These are phyloP conservation scores for Phaeophleospora eucalypticola DNA, from an alignment of 2,329 filamentous ascomycete genomes.

Conservation along the genomic window DNA sequence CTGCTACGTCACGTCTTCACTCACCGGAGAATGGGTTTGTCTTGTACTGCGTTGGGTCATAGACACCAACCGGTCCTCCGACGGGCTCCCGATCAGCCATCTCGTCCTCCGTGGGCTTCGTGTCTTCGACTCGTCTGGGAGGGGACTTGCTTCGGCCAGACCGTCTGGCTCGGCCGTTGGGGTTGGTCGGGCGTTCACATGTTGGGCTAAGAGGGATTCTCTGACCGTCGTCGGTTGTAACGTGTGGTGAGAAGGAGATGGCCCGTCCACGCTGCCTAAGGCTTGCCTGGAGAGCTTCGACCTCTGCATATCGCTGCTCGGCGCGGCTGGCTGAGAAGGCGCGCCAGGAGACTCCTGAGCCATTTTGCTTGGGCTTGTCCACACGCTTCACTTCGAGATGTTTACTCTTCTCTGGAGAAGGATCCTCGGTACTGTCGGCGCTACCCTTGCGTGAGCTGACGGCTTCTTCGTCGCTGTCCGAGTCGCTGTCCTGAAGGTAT, in stretches of 20 bases:
- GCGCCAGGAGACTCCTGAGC: slow-evolving; percentile 33
- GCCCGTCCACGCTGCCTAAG: slow-evolving; percentile 31
- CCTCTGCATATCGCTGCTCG: slow-evolving; percentile 31
- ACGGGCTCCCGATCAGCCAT: slow-evolving; percentile 23
- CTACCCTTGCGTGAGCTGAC: slow-evolving; percentile 29
- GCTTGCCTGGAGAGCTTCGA: slow-evolving; percentile 32
- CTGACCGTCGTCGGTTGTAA: slow-evolving; percentile 32
- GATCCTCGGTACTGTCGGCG: slow-evolving; percentile 16
- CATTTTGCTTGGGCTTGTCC: slow-evolving; percentile 32
- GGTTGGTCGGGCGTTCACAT: slow-evolving; percentile 13
- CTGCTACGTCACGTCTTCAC: slow-evolving; percentile 7
- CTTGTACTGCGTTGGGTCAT: slow-evolving; percentile 27
- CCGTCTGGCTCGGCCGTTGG: slow-evolving; percentile 15
- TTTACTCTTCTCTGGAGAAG: slow-evolving; percentile 8
- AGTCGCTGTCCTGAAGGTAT: slow-evolving; percentile 33
- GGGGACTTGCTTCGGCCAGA: slow-evolving; percentile 26
- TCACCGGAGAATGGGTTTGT: slow-evolving; percentile 32
- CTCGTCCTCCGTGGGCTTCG: slow-evolving; percentile 28
- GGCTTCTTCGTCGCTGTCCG: slow-evolving; percentile 27
- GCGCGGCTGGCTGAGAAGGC: slow-evolving; percentile 32
- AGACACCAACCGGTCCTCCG: slow-evolving; percentile 19
- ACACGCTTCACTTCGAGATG: slow-evolving; percentile 29
- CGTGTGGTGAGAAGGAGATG: slow-evolving; percentile 32
- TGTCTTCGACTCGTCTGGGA: slow-evolving; percentile 27
- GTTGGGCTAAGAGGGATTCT: slow-evolving; percentile 26